Percentiles rank a stretch among this genome's conserved stretches.
phyloP scores from a whole-genome alignment of 169 alveolate species.

The Eimeria brunetti region DNA sequence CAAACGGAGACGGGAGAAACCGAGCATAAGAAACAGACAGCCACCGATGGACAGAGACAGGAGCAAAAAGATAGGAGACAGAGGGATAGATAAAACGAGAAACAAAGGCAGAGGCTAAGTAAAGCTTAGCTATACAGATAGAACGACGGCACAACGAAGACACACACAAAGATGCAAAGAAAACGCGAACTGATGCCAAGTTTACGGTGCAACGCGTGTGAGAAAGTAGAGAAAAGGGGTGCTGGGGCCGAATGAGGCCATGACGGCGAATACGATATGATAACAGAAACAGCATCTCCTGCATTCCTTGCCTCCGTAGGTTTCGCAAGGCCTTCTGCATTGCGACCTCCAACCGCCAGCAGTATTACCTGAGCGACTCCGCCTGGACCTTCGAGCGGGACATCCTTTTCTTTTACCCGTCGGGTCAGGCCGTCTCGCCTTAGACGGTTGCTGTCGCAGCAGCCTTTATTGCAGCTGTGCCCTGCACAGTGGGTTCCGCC shows the following conservation, averaged over 20 bases:
- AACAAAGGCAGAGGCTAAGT: not conserved
- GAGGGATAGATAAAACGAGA: not conserved
- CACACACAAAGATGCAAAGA: not conserved
- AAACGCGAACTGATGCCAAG: not conserved
- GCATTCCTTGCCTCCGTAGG: not conserved
- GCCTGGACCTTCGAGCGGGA: conserved; percentile 56
- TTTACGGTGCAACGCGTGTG: not conserved
- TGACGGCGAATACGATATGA: not conserved
- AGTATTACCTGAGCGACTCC: conserved; percentile 41
- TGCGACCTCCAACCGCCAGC: conserved; percentile 26
- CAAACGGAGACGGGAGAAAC: not conserved
- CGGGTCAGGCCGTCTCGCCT: conserved; percentile 5
- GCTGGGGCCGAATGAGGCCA: not conserved
- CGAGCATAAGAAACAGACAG: not conserved
- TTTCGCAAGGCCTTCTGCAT: conserved; percentile 60
- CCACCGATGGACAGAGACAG: not conserved
- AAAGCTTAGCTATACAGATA: not conserved
- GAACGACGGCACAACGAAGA: not conserved
- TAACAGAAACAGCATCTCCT: no score
- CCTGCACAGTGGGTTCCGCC: not conserved
- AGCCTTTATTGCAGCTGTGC: conserved; percentile 2
- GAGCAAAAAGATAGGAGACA: not conserved
- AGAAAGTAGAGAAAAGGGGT: no score
- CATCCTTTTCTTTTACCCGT: conserved; percentile 52
- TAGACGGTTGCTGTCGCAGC: not conserved